Percentiles rank a stretch among this genome's conserved stretches.
These are phyloP conservation scores for Glaciozyma antarctica DNA, from an alignment of 768 basidiomycete genomes.

Conservation along the genomic window DNA sequence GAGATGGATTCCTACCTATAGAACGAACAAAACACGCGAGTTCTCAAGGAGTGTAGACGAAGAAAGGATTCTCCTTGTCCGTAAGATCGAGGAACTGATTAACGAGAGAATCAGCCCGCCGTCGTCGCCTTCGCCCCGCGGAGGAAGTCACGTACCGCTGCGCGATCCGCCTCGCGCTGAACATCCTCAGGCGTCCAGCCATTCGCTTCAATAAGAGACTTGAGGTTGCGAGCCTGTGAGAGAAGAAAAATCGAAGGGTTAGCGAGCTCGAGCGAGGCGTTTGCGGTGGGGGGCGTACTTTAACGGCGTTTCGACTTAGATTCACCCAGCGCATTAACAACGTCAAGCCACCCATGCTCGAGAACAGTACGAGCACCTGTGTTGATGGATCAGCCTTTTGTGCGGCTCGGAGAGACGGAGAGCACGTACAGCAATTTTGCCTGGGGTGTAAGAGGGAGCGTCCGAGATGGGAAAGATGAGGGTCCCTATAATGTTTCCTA, in stretches of 20 bases:
- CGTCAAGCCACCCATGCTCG: too few species aligned
- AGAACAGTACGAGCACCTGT: too few species aligned
- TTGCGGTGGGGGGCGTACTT: too few species aligned
- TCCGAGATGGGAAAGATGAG: conserved; percentile 57
- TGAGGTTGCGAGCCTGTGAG: conserved; percentile 40
- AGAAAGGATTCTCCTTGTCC: conserved; percentile 27
- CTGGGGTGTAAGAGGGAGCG: conserved; percentile 47
- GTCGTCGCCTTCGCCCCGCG: not conserved
- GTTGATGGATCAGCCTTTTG: too few species aligned
- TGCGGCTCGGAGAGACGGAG: too few species aligned
- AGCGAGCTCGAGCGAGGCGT: too few species aligned
- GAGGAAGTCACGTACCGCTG: conserved; percentile 39
- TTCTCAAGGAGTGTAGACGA: conserved; percentile 20
- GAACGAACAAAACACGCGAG: too few species aligned
- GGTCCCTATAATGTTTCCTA: conserved; percentile 57
- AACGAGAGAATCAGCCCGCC: not conserved
- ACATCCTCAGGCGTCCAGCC: conserved; percentile 56
- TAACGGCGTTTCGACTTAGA: too few species aligned
- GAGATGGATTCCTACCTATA: too few species aligned
- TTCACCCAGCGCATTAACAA: too few species aligned
- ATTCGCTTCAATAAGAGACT: conserved; percentile 43
- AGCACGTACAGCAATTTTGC: too few species aligned
- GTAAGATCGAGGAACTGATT: conserved; percentile 10
- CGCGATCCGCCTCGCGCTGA: conserved; percentile 51
- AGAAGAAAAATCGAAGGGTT: too few species aligned